Evolutionary conservation across 1,284 basidiomycete species (phyloP).

Genomic region (Malassezia pachydermatis): DNA sequence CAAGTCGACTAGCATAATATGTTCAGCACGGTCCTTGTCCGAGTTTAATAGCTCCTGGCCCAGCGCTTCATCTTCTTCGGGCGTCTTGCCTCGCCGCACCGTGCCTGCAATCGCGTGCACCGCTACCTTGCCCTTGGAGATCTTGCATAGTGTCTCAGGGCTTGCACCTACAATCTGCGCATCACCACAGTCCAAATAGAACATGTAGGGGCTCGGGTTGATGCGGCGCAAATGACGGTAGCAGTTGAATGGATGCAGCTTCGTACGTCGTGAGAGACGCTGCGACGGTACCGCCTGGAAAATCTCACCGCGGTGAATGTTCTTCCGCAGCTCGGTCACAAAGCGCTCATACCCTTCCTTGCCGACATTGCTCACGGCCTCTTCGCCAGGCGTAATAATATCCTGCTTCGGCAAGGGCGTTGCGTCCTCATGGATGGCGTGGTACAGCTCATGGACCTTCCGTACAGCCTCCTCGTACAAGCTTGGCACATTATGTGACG

Average conservation of each 20-base stretch:
- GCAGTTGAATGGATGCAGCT: constrained; percentile 91
- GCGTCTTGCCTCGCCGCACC: constrained; percentile 70
- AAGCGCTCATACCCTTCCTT: constrained; percentile 84
- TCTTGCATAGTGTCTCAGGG: constrained; percentile 94
- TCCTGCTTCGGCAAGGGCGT: constrained; percentile 57
- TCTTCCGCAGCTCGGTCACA: constrained; percentile 82
- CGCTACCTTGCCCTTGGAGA: constrained; percentile 72
- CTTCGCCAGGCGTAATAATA: constrained; percentile 39
- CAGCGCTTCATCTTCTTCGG: constrained; percentile 72
- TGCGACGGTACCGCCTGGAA: constrained; percentile 98
- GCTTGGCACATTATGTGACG: constrained; percentile 50
- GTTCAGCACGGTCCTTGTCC: constrained; percentile 91
- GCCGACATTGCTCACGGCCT: constrained; percentile 72
- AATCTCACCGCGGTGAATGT: constrained; percentile 91
- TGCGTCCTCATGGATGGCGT: constrained; percentile 20
- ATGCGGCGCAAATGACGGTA: constrained; percentile 84
- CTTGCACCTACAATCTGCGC: constrained; percentile 90
- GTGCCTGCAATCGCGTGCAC: constrained; percentile 99
- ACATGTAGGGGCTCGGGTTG: constrained; percentile 99
- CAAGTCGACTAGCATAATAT: constrained; percentile 97
- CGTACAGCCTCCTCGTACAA: constrained; percentile 25
- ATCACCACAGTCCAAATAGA: constrained; percentile 78
- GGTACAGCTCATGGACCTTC: constrained; percentile 23
- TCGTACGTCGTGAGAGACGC: constrained; percentile 70
- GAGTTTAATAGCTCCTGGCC: constrained; percentile 66